Evolutionary conservation across 139 green algal species (phyloP), one percentile per base, ranked within the genome.

Genomic region (Eudorina sp.): DNA sequence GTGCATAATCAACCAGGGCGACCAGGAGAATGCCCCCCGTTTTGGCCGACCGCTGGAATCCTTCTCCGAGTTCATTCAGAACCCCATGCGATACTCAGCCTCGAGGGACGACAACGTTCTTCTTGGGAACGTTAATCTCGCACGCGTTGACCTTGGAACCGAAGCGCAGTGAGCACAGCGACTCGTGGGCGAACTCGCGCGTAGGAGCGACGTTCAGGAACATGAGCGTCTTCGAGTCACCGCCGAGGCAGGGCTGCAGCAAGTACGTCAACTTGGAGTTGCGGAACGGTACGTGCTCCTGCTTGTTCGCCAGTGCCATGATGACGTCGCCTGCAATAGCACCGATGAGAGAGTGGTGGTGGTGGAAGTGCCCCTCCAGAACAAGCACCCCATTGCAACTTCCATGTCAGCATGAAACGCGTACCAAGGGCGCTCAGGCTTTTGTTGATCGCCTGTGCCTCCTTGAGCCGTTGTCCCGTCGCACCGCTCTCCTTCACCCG

Each of bases 401-500:
- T 27, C 53, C 53, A 18, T 18, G 53, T 60, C 53, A 60, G 25
- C 74, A n/a, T 70, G n/a, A 66, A 60, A 45, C 40, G 29, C 92
- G 90, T 82, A 89, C 94, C 96, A 31, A 98, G 89, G 21, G 96
- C 93, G n/a, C 46, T 93, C 3, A 98, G 93, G 70, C 85, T 94
- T 90, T 96, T 98, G 94, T 99, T 99, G 95, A 99, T 99, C 92
- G 95, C 92, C 84, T 98, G 95, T 3, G 97, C 97, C 94, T 99
- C 97, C 91, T 96, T 96, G 55, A 99, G 93, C 80, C 96, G 91
- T 53, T 95, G 80, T 0, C 97, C 97, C 29, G 91, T 91, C 0
- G 97, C 96, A 13, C 97, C 96, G 81, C 91, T 97, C 76, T 95
- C 94, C 84, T 96, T 96, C 40, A 98, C 95, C 9, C 97, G 93